phyloP scores from a whole-genome alignment of 1,284 basidiomycete genomes.

The Moesziomyces sp. region DNA sequence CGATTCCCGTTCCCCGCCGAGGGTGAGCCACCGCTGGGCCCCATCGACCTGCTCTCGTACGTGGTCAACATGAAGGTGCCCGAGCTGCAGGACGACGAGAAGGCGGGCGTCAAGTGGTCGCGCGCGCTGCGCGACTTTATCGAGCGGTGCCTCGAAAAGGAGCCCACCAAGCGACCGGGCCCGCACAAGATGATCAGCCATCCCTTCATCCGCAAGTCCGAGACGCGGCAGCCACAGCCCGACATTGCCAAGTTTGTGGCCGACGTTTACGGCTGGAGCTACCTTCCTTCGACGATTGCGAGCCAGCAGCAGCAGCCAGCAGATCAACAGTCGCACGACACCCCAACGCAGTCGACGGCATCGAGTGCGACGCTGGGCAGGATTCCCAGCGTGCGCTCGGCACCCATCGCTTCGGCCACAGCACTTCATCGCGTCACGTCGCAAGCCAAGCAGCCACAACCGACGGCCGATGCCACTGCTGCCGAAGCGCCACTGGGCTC shows the following conservation, averaged over 20 bases:
- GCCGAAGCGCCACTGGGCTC: background rate
- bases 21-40: slow-evolving; percentile 74
- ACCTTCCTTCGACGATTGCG: slow-evolving; percentile 39
- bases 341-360: slow-evolving; percentile 35
- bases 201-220: slow-evolving; percentile 83
- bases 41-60: slow-evolving; percentile 92
- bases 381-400: slow-evolving; percentile 44
- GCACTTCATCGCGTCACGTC: slow-evolving; percentile 12
- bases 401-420: slow-evolving; percentile 27
- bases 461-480: background rate
- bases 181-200: slow-evolving; percentile 87
- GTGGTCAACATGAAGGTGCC: slow-evolving; percentile 87
- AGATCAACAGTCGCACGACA: slow-evolving; percentile 8
- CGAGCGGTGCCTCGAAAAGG: slow-evolving; percentile 78
- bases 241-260: slow-evolving; percentile 77
- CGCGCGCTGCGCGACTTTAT: slow-evolving; percentile 92
- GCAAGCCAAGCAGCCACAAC: background rate
- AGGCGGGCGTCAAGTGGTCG: slow-evolving; percentile 76
- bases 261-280: slow-evolving; percentile 83
- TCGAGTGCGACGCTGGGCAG: slow-evolving; percentile 18
- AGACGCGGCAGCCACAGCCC: slow-evolving; percentile 78
- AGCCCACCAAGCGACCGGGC: slow-evolving; percentile 76
- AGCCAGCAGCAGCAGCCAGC: slow-evolving; percentile 20
- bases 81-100: slow-evolving; percentile 75
- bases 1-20: slow-evolving; percentile 95